Evolutionary conservation across 2,329 filamentous ascomycete species (phyloP), one percentile per base, ranked within the genome.

Genomic region (Aspergillus udagawae): DNA sequence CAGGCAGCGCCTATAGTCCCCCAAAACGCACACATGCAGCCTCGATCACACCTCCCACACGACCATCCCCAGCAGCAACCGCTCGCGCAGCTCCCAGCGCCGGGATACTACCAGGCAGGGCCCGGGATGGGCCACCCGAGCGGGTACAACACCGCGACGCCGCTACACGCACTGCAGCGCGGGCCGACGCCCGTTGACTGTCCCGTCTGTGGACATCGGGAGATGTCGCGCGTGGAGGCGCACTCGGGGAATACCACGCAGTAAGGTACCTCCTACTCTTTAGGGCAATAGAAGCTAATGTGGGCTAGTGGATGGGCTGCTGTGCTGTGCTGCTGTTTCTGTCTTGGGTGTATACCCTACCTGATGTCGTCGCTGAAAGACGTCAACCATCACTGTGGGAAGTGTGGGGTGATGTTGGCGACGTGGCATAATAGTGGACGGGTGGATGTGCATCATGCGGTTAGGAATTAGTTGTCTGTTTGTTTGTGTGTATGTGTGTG

Each of bases 321-420:
- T 4, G 63, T 75, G 25, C 63, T 80, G 50, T 82, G 79, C 69
- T 73, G 69, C 56, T 67, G 74, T 53, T 65, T 66, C 58, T 78
- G 76, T 59, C 62, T 81, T 4, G 77, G 79, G 12, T 82, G 79
- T 61, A 74, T 82, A 49, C 79, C 80, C 0, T 82, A 82, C 60
- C 42, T 80, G 29, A 74, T 81, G 65, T 73, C 73, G 27, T 74
- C 71, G 47, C 68, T 79, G 53, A 82, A 82, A 66, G 77, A 82
- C 54, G 76, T 79, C 3, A 66, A 77, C 59, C 80, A 82, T 63
- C 75, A 74, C 58, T 82, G 80, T 55, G 77, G 77, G 1, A 70
- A 73, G 32, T 82, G 80, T 57, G 75, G 75, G 35, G 70, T 70
- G 1, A 58, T 76, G 55, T 71, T 82, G 49, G 79, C 78, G 0